A percentile compares a stretch with the other conserved stretches of the same genome.
Conservation (phyloP, 2,329 filamentous ascomycete species). For the Nemania abortiva region DNA sequence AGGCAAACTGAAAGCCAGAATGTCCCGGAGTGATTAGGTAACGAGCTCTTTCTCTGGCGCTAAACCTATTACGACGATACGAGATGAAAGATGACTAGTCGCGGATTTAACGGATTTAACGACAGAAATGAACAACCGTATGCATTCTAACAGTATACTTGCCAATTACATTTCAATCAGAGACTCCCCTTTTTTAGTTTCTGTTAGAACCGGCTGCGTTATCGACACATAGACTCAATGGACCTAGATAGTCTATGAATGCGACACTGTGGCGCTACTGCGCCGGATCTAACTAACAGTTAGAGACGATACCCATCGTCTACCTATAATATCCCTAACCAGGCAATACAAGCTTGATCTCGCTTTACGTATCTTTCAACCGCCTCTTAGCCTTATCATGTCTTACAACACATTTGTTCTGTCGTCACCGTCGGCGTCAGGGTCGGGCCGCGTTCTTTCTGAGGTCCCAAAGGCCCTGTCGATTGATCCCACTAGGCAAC, state of each 20-base stretch:
- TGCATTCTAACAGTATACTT: background rate
- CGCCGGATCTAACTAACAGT: background rate
- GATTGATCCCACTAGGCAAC: slow-evolving; percentile 33
- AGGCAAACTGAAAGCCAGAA: too few species aligned
- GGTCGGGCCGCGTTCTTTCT: slow-evolving; percentile 26
- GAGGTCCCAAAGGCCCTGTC: slow-evolving; percentile 41
- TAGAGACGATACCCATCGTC: background rate
- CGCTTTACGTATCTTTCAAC: background rate
- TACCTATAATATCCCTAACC: background rate
- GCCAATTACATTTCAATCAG: background rate
- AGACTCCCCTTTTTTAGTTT: background rate
- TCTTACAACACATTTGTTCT: slow-evolving; percentile 42
- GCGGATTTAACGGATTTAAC: background rate
- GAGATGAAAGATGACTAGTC: slow-evolving; percentile 9
- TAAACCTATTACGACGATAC: slow-evolving; percentile 25
- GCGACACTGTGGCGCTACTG: background rate
- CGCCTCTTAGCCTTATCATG: too few species aligned
- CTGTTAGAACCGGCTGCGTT: background rate
- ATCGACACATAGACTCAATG: background rate
- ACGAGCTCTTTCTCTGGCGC: background rate
- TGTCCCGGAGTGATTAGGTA: too few species aligned
- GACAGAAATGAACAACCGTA: background rate
- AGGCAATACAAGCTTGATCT: slow-evolving; percentile 1
- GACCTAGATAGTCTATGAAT: background rate
- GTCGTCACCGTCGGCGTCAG: slow-evolving; percentile 29